Percentiles rank a stretch among this genome's conserved stretches.
phyloP scores from a whole-genome alignment of 2,329 filamentous ascomycete species.

The Penicillium corylophilum region DNA sequence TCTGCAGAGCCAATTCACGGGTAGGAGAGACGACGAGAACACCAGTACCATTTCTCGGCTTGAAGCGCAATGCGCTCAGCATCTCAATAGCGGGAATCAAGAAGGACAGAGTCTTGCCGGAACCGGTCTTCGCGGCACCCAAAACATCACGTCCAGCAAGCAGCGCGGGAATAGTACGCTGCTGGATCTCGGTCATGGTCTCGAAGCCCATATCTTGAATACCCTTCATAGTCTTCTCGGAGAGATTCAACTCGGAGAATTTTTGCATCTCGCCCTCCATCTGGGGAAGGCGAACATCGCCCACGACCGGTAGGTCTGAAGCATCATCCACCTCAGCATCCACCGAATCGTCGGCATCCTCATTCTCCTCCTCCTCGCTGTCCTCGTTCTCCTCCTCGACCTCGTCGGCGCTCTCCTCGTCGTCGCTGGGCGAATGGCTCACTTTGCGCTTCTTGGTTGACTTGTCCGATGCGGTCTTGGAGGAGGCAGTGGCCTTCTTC shows the following conservation, averaged over 20 bases:
- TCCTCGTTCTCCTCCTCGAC: conserved; percentile 32
- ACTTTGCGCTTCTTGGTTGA: conserved; percentile 41
- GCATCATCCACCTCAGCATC: conserved; percentile 20
- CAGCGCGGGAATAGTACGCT: conserved; percentile 79
- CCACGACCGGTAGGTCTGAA: conserved; percentile 54
- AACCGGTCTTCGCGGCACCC: conserved; percentile 93
- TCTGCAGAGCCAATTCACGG: conserved; percentile 89
- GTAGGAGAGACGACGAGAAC: conserved; percentile 92
- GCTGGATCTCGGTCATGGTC: conserved; percentile 94
- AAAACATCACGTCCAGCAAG: conserved; percentile 89
- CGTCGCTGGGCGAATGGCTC: conserved; percentile 37
- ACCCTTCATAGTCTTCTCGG: conserved; percentile 83
- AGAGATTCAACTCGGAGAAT: conserved; percentile 80
- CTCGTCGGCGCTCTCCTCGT: conserved; percentile 31
- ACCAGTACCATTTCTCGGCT: conserved; percentile 88
- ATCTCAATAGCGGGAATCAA: conserved; percentile 93
- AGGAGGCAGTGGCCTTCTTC: conserved; percentile 19
- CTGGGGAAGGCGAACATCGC: conserved; percentile 56
- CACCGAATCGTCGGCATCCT: conserved; percentile 21
- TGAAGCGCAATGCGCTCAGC: conserved; percentile 85
- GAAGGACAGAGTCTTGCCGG: conserved; percentile 93
- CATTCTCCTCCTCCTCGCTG: conserved; percentile 19
- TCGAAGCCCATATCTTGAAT: conserved; percentile 90
- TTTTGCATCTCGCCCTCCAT: conserved; percentile 63
- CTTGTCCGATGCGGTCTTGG: conserved; percentile 28